Evolutionary conservation across 2,329 filamentous ascomycete genomes (phyloP), one percentile per base, ranked within the genome.

Genomic region (Sodiomyces alkalinus): DNA sequence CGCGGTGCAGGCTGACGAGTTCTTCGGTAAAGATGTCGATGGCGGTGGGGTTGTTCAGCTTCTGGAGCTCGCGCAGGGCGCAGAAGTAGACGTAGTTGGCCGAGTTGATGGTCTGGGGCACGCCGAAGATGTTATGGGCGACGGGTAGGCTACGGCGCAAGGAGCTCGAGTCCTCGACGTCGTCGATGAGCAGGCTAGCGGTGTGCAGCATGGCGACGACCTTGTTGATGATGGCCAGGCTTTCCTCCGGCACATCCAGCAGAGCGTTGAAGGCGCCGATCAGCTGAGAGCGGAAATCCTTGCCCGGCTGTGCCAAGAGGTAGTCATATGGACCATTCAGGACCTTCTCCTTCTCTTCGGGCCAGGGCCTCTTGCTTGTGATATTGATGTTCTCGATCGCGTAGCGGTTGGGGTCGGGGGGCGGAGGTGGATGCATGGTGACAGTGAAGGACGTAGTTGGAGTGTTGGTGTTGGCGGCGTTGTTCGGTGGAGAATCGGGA

Each of bases 31-130:
- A 92, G 30, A 86, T 76, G 35, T 62, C 56, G 33, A 87, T 65
- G 15, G 71, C 68, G 20, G 63, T 59, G 2, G 73, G 70, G 46
- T 81, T 83, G 35, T 64, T 59, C 31, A 92, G 68, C 41, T 68
- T 72, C 39, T 75, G 64, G 7, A 92, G 58, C 51, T 87, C 80
- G 40, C 78, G 70, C 27, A 90, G 62, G 1, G 81, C 82, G 40
- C 66, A 62, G 49, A 92, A 90, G 60, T 90, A 92, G 33, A 87
- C 70, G 53, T 92, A 92, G 54, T 92, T 92, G 38, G 82, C 81
- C 27, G 75, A 79, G 53, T 92, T 92, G 55, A 92, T 90, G 23
- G 82, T 90, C 53, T 92, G 83, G 5, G 83, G 74, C 4, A 78
- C 74, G 36, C 83, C 83, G 45, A 86, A 92, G 41, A 92, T 83